Evolutionary conservation across 2,329 filamentous ascomycete genomes (phyloP), one percentile per base, ranked within the genome.

Genomic region (Lecanicillium sp.): DNA sequence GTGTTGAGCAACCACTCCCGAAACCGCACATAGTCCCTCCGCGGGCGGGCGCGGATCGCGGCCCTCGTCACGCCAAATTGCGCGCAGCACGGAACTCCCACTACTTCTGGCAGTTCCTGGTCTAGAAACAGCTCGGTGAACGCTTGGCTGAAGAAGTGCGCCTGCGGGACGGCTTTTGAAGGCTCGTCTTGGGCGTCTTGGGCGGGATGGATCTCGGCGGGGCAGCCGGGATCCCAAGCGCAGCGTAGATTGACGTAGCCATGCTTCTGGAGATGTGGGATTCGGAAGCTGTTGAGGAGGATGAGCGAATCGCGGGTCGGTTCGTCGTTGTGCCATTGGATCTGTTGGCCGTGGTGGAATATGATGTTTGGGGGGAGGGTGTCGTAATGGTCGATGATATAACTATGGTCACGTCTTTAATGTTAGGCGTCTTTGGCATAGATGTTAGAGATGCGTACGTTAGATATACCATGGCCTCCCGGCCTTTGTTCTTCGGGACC

Each of bases 201-300:
- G 15, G 62, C 56, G 2, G 71, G 72, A 4, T 62, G 61, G 55
- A 77, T 72, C 64, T 74, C 71, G 40, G 55, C 60, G 4, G 73
- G 69, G 52, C 79, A 83, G 8, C 79, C 79, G 3, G 78, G 74
- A 35, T 72, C 66, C 74, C 72, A 77, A 53, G 74, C 74, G 59
- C 80, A 83, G 44, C 79, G 74, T 43, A 83, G 68, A 56, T 83
- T 83, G 54, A 75, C 72, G 58, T 82, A 83, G 38, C 79, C 79
- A 42, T 71, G 66, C 45, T 68, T 60, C 40, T 71, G 68, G 15
- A 83, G 67, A 49, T 76, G 71, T 17, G 71, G 61, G 19, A 76
- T 58, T 20, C 69, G 70, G 14, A 81, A 67, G 32, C 63, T 63
- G 41, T 67, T 70, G 49, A 81, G 70, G 2, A 72, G 67, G 2